phyloP scores from a whole-genome alignment of 2,329 filamentous ascomycete species.

The Penicillium sp. region DNA sequence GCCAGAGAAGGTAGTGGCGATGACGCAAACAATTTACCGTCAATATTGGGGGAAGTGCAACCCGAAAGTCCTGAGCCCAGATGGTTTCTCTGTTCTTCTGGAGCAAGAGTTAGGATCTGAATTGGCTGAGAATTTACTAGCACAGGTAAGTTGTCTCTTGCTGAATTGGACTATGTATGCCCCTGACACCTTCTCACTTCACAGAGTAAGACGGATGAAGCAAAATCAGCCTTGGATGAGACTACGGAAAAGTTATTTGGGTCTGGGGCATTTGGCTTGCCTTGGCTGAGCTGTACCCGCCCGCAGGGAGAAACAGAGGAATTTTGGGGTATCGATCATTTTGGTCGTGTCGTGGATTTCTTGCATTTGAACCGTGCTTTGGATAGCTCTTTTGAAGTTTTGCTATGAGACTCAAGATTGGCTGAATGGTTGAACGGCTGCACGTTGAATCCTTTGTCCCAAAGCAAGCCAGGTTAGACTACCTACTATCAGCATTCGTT shows the following conservation, averaged over 20 bases:
- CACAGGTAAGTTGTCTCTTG: neutral
- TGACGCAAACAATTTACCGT: conserved; percentile 4
- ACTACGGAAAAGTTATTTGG: conserved; percentile 55
- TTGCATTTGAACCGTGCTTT: conserved; percentile 49
- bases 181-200: neutral
- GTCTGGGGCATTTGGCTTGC: conserved; percentile 61
- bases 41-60: conserved; percentile 11
- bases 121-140: neutral
- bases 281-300: conserved; percentile 61
- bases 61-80: neutral
- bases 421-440: too few relatives aligned
- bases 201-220: conserved; percentile 35
- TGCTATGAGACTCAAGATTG: conserved; percentile 8
- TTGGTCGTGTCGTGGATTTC: conserved; percentile 57
- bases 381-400: conserved; percentile 30
- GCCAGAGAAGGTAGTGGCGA: conserved; percentile 4
- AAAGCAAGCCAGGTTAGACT: too few relatives aligned
- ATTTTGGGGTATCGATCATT: conserved; percentile 64
- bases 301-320: conserved; percentile 53
- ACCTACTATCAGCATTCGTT: too few relatives aligned
- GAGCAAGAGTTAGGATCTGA: conserved; percentile 2
- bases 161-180: neutral
- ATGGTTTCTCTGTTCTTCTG: conserved; percentile 5
- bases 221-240: conserved; percentile 48
- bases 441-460: too few relatives aligned